Percentiles rank a stretch among this genome's conserved stretches.
phyloP scores from a whole-genome alignment of 805 yeast species.

The Brettanomyces bruxellensis region DNA sequence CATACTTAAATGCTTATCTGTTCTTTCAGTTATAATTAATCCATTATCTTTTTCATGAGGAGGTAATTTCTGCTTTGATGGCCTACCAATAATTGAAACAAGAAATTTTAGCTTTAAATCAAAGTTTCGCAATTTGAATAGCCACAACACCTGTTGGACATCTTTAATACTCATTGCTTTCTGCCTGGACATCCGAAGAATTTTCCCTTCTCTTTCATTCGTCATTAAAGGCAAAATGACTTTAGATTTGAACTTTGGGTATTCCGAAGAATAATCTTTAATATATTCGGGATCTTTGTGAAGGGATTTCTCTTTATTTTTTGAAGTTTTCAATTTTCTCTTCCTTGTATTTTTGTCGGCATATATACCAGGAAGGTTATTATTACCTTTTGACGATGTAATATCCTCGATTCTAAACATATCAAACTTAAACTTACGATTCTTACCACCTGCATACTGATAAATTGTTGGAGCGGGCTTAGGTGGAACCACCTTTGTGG shows the following conservation, averaged over 20 bases:
- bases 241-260: constrained; percentile 10
- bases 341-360: no score
- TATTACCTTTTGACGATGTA: no score
- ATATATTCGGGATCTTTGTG: neutral
- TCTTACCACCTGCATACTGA: no score
- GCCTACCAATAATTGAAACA: constrained; percentile 12
- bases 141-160: constrained; percentile 13
- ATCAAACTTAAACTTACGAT: no score
- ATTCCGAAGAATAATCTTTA: constrained; percentile 3
- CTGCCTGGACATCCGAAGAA: constrained; percentile 8
- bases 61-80: constrained; percentile 7
- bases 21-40: constrained; percentile 12
- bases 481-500: no score
- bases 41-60: constrained; percentile 14
- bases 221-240: constrained; percentile 10
- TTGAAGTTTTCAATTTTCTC: no score
- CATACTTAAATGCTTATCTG: constrained; percentile 9
- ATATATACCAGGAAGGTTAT: no score
- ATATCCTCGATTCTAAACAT: no score
- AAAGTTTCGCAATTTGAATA: constrained; percentile 16
- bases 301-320: no score
- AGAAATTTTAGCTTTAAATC: constrained; percentile 15
- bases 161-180: constrained; percentile 11
- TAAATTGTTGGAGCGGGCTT: no score
- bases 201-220: constrained; percentile 6